phyloP scores from a whole-genome alignment of 768 basidiomycete genomes.

The Russula virescens region DNA sequence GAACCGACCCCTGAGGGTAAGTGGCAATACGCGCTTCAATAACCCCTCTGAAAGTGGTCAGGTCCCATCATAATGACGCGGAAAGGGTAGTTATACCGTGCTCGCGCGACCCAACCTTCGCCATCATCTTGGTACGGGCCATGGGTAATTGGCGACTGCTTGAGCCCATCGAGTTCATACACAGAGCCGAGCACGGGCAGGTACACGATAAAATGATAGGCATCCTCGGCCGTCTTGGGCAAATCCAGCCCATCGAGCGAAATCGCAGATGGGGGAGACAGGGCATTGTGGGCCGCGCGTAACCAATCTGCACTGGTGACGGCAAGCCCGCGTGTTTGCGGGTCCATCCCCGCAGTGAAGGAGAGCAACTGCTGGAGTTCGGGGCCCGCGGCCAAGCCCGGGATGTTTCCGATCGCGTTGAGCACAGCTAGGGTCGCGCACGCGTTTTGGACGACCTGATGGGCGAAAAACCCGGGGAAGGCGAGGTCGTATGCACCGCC shows the following conservation, averaged over 20 bases:
- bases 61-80: slow-evolving; percentile 15
- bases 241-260: slow-evolving; percentile 79
- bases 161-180: slow-evolving; percentile 93
- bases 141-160: slow-evolving; percentile 72
- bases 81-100: slow-evolving; percentile 45
- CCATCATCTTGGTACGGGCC: slow-evolving; percentile 60
- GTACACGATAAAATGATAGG: slow-evolving; percentile 96
- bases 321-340: slow-evolving; percentile 75
- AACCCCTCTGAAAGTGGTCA: slow-evolving; percentile 51
- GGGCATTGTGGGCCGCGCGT: slow-evolving; percentile 82
- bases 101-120: slow-evolving; percentile 80
- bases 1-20: slow-evolving; percentile 82
- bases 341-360: slow-evolving; percentile 84
- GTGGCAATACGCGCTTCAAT: slow-evolving; percentile 87
- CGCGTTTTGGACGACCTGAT: slow-evolving; percentile 93
- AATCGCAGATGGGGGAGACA: slow-evolving; percentile 86
- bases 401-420: slow-evolving; percentile 84
- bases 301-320: slow-evolving; percentile 79
- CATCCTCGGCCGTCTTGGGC: slow-evolving; percentile 64
- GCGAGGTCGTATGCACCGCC: slow-evolving; percentile 64
- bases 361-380: slow-evolving; percentile 67
- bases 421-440: slow-evolving; percentile 94
- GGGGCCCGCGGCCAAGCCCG: slow-evolving; percentile 52
- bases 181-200: slow-evolving; percentile 76
- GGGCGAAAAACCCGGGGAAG: slow-evolving; percentile 87